phyloP scores from a whole-genome alignment of 2,329 filamentous ascomycete genomes.

The Amylocarpus encephaloides region DNA sequence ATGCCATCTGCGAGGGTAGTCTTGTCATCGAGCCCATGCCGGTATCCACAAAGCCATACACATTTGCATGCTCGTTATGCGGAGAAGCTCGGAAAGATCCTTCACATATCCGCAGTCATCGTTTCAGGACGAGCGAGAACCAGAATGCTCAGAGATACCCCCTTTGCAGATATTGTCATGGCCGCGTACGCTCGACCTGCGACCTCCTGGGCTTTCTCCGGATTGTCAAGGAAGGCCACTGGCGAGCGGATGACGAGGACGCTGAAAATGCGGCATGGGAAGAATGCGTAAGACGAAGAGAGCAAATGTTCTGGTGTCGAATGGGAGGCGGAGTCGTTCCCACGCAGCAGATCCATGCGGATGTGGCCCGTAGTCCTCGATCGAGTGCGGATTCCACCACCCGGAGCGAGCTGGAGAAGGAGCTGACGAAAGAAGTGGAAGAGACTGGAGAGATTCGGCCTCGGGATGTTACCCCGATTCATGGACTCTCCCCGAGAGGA shows the following conservation, averaged over 20 bases:
- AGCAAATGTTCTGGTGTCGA: conserved; percentile 96
- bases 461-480: conserved; percentile 26
- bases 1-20: conserved; percentile 75
- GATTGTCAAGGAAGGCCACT: conserved; percentile 87
- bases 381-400: conserved; percentile 23
- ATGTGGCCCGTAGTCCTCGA: conserved; percentile 23
- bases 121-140: conserved; percentile 82
- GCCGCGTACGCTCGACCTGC: conserved; percentile 77
- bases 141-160: conserved; percentile 85
- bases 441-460: conserved; percentile 28
- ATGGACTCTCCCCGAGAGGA: conserved; percentile 10
- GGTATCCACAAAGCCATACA: conserved; percentile 41
- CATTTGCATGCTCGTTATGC: conserved; percentile 66
- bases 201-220: conserved; percentile 89
- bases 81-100: conserved; percentile 72
- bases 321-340: conserved; percentile 89
- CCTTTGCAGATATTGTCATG: conserved; percentile 81
- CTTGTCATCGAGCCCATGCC: conserved; percentile 87
- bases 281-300: conserved; percentile 80
- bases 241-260: conserved; percentile 75
- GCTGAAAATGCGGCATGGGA: conserved; percentile 90
- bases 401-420: conserved; percentile 24
- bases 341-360: conserved; percentile 19
- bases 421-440: conserved; percentile 27
- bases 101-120: conserved; percentile 69